A percentile compares a stretch with the other conserved stretches of the same genome.
Evolutionary conservation across 176 grass and related monocot species (phyloP).

Genomic region (Oryza rufipogon): DNA sequence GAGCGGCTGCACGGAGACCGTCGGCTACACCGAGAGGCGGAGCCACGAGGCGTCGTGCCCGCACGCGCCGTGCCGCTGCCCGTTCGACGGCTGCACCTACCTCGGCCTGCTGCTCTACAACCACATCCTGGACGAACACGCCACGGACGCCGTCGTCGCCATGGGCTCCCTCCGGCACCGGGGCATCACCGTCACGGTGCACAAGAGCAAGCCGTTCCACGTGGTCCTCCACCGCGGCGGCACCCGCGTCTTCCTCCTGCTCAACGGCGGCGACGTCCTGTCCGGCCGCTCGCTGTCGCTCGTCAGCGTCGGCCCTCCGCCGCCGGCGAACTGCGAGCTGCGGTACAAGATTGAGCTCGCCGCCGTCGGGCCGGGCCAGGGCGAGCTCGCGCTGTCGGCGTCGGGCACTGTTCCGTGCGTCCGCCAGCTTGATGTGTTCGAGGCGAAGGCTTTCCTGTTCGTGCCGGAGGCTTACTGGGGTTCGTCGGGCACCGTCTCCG

Average conservation of each 20-base stretch:
- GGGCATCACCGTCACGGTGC: background rate
- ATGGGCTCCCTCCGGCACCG: background rate
- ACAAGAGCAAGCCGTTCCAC: too few relatives aligned
- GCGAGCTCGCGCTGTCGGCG: background rate
- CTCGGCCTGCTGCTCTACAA: background rate
- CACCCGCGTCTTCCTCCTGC: too few relatives aligned
- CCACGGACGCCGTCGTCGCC: background rate
- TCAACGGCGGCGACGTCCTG: background rate
- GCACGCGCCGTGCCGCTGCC: background rate
- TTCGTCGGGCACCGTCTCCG: background rate
- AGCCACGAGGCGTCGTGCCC: slow-evolving; percentile 4
- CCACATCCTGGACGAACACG: background rate
- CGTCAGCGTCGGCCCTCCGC: background rate
- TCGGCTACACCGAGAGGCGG: background rate
- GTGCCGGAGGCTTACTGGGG: slow-evolving; percentile 23
- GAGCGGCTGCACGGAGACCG: rapidly evolving
- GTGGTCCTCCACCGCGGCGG: background rate
- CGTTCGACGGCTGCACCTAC: background rate
- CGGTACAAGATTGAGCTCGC: background rate
- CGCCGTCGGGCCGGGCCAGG: background rate
- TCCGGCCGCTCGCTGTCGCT: background rate
- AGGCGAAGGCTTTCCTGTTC: background rate
- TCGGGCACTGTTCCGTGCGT: background rate
- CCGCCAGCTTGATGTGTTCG: background rate
- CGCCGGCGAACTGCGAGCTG: background rate